Evolutionary conservation across 306 rosid genomes (phyloP).

Genomic region (Fagus sylvatica): DNA sequence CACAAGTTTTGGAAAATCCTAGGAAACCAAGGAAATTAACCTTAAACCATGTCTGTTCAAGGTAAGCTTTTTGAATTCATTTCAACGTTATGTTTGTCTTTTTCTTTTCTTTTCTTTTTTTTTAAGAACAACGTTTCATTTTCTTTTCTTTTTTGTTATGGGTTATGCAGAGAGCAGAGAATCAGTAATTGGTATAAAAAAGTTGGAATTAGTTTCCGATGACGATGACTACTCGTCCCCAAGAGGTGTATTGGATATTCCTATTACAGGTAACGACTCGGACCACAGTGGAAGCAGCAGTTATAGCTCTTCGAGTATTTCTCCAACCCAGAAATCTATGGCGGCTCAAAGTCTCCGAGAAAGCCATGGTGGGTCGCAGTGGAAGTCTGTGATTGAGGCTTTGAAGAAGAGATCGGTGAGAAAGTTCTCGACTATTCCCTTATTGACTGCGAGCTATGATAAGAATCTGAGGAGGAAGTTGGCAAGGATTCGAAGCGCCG

Average conservation of each 20-base stretch:
- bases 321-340: constrained; percentile 29
- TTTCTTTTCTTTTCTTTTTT: neutral
- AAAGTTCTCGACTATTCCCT: constrained; percentile 57
- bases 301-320: constrained; percentile 9
- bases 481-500: constrained; percentile 65
- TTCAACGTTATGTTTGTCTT: neutral
- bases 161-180: constrained; percentile 28
- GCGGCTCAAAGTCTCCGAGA: constrained; percentile 9
- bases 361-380: constrained; percentile 33
- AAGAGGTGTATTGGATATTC: constrained; percentile 70
- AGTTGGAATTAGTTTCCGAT: neutral
- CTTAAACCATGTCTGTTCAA: constrained; percentile 34
- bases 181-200: constrained; percentile 14
- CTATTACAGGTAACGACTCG: constrained; percentile 55
- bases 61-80: constrained; percentile 29
- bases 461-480: constrained; percentile 54
- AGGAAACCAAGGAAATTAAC: constrained; percentile 1
- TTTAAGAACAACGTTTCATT: neutral
- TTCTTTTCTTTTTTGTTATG: neutral
- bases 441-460: constrained; percentile 48
- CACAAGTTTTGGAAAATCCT: neutral
- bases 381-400: constrained; percentile 62
- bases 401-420: constrained; percentile 54
- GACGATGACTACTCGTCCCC: constrained; percentile 61
- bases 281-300: constrained; percentile 42